Evolutionary conservation across 495 filamentous ascomycete species (phyloP).

Genomic region (Aspergillus steynii): DNA sequence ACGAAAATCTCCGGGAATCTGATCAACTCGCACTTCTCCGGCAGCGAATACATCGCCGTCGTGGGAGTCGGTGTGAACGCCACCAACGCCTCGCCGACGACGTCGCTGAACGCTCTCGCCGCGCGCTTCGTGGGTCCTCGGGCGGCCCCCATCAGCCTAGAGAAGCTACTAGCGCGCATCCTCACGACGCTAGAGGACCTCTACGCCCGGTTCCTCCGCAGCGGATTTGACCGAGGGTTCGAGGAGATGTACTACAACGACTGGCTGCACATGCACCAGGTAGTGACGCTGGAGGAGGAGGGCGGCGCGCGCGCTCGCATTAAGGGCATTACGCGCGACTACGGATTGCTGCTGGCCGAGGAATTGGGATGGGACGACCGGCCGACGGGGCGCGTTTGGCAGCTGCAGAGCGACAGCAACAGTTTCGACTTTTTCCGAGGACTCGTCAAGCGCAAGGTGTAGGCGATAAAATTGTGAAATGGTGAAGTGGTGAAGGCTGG

Average conservation of each 20-base stretch:
- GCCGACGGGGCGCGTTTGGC: constrained; percentile 73
- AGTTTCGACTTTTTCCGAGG: constrained; percentile 98
- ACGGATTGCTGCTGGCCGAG: constrained; percentile 79
- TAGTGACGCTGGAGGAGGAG: constrained; percentile 84
- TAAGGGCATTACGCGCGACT: constrained; percentile 85
- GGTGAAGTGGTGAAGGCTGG: neutral
- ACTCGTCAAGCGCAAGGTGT: constrained; percentile 75
- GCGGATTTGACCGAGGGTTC: constrained; percentile 70
- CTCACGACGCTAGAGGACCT: constrained; percentile 76
- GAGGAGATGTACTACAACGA: constrained; percentile 78
- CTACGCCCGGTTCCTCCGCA: constrained; percentile 69
- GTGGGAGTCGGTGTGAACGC: constrained; percentile 89
- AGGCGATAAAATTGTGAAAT: too few relatives aligned
- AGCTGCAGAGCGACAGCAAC: constrained; percentile 94
- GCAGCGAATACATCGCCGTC: constrained; percentile 80
- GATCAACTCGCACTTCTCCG: constrained; percentile 80
- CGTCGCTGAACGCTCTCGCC: constrained; percentile 74
- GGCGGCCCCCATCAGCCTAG: constrained; percentile 62
- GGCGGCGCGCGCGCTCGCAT: constrained; percentile 78
- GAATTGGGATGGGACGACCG: constrained; percentile 74
- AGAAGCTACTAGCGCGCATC: constrained; percentile 82
- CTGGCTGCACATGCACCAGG: constrained; percentile 91
- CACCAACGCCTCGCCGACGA: constrained; percentile 83
- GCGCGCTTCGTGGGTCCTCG: constrained; percentile 37
- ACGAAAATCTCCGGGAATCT: constrained; percentile 95